phyloP scores from a whole-genome alignment of 495 filamentous ascomycete genomes.

The Physcia stellaris region DNA sequence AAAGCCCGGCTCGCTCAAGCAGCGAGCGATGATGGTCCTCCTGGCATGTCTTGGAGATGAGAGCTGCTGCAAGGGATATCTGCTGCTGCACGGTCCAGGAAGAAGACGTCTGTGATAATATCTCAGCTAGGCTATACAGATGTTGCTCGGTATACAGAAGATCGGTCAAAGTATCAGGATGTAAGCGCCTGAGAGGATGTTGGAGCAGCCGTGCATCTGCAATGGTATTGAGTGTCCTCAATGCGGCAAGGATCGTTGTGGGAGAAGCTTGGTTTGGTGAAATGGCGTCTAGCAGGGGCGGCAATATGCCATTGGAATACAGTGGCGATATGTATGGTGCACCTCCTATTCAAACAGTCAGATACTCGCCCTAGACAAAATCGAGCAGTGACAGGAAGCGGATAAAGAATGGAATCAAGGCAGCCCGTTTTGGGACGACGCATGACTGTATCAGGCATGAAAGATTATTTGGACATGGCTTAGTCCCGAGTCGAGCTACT shows the following conservation, averaged over 20 bases:
- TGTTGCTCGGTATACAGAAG: slow-evolving; percentile 47
- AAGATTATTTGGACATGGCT: no score
- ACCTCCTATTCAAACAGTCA: no score
- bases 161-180: slow-evolving; percentile 42
- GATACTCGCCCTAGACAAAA: no score
- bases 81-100: slow-evolving; percentile 44
- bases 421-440: no score
- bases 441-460: no score
- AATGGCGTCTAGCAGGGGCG: slow-evolving; percentile 51
- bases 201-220: slow-evolving; percentile 48
- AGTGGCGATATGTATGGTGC: slow-evolving; percentile 65
- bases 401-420: no score
- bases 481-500: no score
- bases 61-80: slow-evolving; percentile 48
- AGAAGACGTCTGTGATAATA: slow-evolving; percentile 46
- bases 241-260: slow-evolving; percentile 52
- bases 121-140: slow-evolving; percentile 43
- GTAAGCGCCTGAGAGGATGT: slow-evolving; percentile 27
- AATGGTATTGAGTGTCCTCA: slow-evolving; percentile 61
- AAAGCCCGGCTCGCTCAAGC: slow-evolving; percentile 54
- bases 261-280: slow-evolving; percentile 50
- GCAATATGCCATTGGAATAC: slow-evolving; percentile 48
- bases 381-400: no score
- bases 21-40: slow-evolving; percentile 54
- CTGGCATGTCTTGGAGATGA: slow-evolving; percentile 57